These are phyloP conservation scores for Epichloe amarillans DNA, from an alignment of 2,329 filamentous ascomycete genomes.

Conservation along the genomic window DNA sequence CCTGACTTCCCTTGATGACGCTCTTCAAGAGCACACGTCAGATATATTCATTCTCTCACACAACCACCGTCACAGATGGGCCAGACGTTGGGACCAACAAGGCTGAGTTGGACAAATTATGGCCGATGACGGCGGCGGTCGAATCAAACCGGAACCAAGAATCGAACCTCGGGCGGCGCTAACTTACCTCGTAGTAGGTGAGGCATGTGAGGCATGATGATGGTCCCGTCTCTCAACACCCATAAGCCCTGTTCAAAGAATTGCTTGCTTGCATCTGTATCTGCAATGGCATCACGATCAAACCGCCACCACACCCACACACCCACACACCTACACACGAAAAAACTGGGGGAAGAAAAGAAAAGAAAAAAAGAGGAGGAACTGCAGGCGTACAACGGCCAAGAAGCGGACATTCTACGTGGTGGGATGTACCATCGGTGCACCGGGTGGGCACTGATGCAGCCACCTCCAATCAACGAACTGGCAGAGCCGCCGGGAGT, in stretches of 20 bases:
- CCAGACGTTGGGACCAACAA: neutral
- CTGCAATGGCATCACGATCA: too few species aligned
- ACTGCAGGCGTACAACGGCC: neutral
- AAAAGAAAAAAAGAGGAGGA: neutral
- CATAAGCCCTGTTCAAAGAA: neutral
- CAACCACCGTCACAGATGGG: neutral
- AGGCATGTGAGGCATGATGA: neutral
- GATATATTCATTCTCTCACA: neutral
- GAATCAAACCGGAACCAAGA: neutral
- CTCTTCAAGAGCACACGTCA: neutral
- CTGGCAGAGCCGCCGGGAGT: constrained; percentile 2
- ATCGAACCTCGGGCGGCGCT: neutral
- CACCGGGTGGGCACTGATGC: neutral
- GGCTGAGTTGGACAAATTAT: neutral
- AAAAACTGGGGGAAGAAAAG: too few species aligned
- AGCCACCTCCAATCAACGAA: constrained; percentile 3
- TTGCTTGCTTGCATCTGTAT: neutral
- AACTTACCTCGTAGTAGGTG: neutral
- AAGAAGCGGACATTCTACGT: neutral
- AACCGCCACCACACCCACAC: too few species aligned
- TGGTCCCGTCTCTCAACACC: neutral
- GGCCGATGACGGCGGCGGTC: neutral
- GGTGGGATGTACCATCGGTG: neutral
- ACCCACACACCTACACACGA: too few species aligned
- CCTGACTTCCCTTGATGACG: neutral